Evolutionary conservation across 2,329 filamentous ascomycete species (phyloP).

Genomic region (Penicillium fuscoglaucum): DNA sequence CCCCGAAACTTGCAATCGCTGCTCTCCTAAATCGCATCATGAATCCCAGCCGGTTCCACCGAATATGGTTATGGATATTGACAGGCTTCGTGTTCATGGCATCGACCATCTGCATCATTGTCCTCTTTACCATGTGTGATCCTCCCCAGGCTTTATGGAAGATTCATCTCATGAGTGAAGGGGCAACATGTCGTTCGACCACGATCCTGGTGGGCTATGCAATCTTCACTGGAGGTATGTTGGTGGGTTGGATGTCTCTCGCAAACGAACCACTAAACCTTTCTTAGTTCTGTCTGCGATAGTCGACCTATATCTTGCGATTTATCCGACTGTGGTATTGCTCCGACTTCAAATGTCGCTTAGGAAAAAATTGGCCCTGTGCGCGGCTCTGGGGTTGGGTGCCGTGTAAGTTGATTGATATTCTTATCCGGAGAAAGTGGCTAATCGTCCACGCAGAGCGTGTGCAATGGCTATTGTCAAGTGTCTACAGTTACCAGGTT

Average conservation of each 20-base stretch:
- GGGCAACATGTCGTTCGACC: constrained; percentile 37
- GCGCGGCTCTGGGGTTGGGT: background rate
- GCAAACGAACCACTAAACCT: background rate
- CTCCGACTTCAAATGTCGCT: constrained; percentile 36
- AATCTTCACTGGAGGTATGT: constrained; percentile 43
- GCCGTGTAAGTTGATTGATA: background rate
- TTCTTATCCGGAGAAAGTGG: background rate
- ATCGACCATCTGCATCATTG: constrained; percentile 38
- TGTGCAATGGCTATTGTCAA: constrained; percentile 37
- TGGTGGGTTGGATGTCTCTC: background rate
- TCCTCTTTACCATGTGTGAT: constrained; percentile 47
- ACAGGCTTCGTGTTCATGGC: constrained; percentile 31
- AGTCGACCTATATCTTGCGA: constrained; percentile 36
- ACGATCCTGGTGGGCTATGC: constrained; percentile 42
- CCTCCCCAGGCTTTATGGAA: constrained; percentile 45
- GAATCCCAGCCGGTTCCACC: constrained; percentile 23
- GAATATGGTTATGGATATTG: constrained; percentile 28
- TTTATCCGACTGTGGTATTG: constrained; percentile 35
- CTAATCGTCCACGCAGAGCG: constrained; percentile 25
- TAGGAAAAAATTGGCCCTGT: constrained; percentile 25
- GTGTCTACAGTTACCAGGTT: constrained; percentile 30
- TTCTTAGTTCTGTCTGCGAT: constrained; percentile 28
- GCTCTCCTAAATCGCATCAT: constrained; percentile 30
- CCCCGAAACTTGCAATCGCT: constrained; percentile 30
- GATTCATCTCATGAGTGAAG: constrained; percentile 25